These are phyloP conservation scores for Coniosporium apollinis DNA, from an alignment of 495 filamentous ascomycete species.

Conservation along the genomic window DNA sequence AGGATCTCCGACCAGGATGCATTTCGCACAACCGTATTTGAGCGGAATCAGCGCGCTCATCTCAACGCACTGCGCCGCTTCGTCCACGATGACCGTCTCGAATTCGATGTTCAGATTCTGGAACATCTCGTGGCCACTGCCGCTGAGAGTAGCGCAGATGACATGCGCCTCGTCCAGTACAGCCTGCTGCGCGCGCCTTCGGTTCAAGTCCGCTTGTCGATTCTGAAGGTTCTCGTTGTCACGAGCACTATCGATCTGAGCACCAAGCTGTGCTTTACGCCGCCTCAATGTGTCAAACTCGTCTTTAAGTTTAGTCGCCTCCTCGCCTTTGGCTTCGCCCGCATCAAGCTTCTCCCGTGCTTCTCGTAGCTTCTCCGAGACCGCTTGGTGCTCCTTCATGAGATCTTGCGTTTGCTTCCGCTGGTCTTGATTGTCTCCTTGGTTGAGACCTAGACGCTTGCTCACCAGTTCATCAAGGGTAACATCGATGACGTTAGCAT, in stretches of 20 bases:
- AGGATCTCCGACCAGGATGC: conserved; percentile 92
- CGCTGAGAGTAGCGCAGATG: conserved; percentile 87
- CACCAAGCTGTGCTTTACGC: conserved; percentile 57
- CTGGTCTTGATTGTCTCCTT: conserved; percentile 21
- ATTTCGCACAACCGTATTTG: conserved; percentile 94
- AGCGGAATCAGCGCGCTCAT: conserved; percentile 90
- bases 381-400: conserved; percentile 62
- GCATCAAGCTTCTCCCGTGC: conserved; percentile 53
- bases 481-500: conserved; percentile 73
- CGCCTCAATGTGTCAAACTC: conserved; percentile 63
- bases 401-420: conserved; percentile 55
- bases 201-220: conserved; percentile 70
- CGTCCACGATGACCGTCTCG: conserved; percentile 95
- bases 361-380: conserved; percentile 52
- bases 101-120: conserved; percentile 88
- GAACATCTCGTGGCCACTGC: conserved; percentile 95
- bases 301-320: conserved; percentile 47
- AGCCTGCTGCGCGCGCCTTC: conserved; percentile 71
- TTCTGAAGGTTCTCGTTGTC: conserved; percentile 61
- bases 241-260: conserved; percentile 67
- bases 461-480: conserved; percentile 87
- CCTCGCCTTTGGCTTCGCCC: conserved; percentile 44
- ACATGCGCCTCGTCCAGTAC: conserved; percentile 82
- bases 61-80: conserved; percentile 96
- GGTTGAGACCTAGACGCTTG: conserved; percentile 41